Conservation (phyloP, 2,329 filamentous ascomycete genomes). For the Aureobasidium sp. region DNA sequence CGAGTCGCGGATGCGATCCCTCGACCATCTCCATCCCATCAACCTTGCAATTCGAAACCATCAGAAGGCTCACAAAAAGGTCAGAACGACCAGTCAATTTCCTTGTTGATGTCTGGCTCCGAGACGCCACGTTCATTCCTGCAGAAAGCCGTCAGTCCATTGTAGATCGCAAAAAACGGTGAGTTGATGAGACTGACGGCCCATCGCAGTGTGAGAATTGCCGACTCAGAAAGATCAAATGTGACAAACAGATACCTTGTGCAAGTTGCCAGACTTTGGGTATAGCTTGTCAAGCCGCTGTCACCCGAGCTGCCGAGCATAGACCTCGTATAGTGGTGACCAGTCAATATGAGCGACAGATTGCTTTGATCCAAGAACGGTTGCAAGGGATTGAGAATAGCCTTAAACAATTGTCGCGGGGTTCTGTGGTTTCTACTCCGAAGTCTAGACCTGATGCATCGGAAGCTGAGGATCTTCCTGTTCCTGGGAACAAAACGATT, state of each 20-base stretch:
- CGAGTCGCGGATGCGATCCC: background rate
- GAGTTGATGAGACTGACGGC: constrained; percentile 3
- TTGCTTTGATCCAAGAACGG: constrained; percentile 14
- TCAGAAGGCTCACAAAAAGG: background rate
- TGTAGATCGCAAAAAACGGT: background rate
- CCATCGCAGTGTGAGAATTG: constrained; percentile 17
- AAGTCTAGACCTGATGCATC: fast-evolving
- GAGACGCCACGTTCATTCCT: background rate
- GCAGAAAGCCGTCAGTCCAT: constrained; percentile 12
- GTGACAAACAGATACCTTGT: constrained; percentile 16
- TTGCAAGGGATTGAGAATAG: constrained; percentile 14
- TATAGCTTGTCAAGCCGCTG: constrained; percentile 14
- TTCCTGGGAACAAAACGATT: background rate
- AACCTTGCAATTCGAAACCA: background rate
- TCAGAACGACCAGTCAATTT: too few species aligned
- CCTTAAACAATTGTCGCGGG: background rate
- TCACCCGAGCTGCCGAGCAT: background rate
- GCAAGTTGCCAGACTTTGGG: constrained; percentile 15
- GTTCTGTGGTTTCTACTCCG: background rate
- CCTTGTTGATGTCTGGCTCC: background rate
- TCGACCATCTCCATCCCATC: background rate
- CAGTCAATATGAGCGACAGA: constrained; percentile 13
- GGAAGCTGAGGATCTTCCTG: background rate
- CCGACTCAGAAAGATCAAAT: constrained; percentile 17
- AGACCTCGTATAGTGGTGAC: constrained; percentile 6